A percentile compares a stretch with the other conserved stretches of the same genome.
Conservation (phyloP, 106 monocot species). For the Alisma plantagoaquatica region DNA sequence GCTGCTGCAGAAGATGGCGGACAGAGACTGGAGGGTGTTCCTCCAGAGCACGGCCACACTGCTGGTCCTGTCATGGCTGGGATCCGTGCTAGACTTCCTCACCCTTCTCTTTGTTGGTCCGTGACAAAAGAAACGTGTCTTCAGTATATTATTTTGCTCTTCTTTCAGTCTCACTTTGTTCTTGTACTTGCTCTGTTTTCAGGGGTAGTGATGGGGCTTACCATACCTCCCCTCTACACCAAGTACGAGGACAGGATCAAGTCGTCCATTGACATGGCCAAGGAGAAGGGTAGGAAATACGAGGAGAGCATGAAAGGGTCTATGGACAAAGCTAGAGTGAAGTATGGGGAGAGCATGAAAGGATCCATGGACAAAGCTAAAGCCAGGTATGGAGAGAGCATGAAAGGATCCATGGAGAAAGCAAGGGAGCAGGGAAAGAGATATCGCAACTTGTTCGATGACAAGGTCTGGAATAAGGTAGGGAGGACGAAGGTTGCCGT, state of each 20-base stretch:
- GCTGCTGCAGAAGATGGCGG: not conserved
- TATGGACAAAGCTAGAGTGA: too few species aligned
- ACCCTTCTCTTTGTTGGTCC: constrained; percentile 6
- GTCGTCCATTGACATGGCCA: too few species aligned
- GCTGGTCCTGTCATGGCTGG: constrained; percentile 5
- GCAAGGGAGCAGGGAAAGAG: constrained; percentile 2
- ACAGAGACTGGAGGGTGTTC: not conserved
- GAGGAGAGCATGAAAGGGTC: too few species aligned
- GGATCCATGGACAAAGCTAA: too few species aligned
- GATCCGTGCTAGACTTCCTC: not conserved
- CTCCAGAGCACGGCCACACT: not conserved
- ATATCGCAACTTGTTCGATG: not conserved
- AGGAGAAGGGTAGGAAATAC: too few species aligned
- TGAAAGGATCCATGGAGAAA: not conserved
- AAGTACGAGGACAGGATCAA: constrained; percentile 5
- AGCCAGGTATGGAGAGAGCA: too few species aligned
- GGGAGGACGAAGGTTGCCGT: not conserved
- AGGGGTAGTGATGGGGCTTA: constrained; percentile 2
- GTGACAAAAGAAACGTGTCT: too few species aligned
- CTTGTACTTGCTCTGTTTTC: not conserved
- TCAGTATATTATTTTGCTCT: too few species aligned
- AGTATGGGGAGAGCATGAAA: too few species aligned
- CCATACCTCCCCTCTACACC: constrained; percentile 5
- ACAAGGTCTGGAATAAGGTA: constrained; percentile 3
- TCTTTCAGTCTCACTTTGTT: too few species aligned